A percentile compares a stretch with the other conserved stretches of the same genome.
Conservation (phyloP, 2,329 filamentous ascomycete species). For the Zalaria obscura region DNA sequence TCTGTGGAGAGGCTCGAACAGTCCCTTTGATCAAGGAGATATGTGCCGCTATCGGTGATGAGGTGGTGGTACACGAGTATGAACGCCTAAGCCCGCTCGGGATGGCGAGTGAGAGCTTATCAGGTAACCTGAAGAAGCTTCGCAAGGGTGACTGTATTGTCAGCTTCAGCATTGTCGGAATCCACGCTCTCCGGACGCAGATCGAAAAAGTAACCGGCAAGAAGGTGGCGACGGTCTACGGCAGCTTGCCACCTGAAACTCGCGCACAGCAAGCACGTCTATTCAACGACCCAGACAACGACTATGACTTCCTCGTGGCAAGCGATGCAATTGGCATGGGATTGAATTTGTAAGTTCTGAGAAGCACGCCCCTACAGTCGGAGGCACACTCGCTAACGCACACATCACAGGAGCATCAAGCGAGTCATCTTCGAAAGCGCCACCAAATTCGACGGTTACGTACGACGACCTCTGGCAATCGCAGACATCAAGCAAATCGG, state of each 20-base stretch:
- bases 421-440: conserved; percentile 76
- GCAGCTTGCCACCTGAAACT: conserved; percentile 80
- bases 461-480: conserved; percentile 44
- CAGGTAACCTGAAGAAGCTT: conserved; percentile 49
- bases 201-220: conserved; percentile 65
- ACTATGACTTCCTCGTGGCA: conserved; percentile 87
- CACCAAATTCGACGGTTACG: conserved; percentile 53
- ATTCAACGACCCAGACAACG: conserved; percentile 91
- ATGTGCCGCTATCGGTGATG: conserved; percentile 67
- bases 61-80: conserved; percentile 69
- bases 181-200: conserved; percentile 64
- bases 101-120: conserved; percentile 48
- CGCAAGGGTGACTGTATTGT: conserved; percentile 86
- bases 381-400: conserved; percentile 8
- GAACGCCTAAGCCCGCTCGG: conserved; percentile 67
- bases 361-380: too few relatives aligned
- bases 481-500: conserved; percentile 91
- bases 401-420: conserved; percentile 50
- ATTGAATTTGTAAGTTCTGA: conserved; percentile 57
- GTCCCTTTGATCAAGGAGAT: conserved; percentile 67
- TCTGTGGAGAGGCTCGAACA: conserved; percentile 79
- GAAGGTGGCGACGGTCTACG: conserved; percentile 86
- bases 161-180: conserved; percentile 65
- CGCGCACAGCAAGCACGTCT: conserved; percentile 78
- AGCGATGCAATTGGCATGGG: conserved; percentile 98